phyloP scores from a whole-genome alignment of 2,329 filamentous ascomycete species.

The Magnaporthiopsis incrustans region DNA sequence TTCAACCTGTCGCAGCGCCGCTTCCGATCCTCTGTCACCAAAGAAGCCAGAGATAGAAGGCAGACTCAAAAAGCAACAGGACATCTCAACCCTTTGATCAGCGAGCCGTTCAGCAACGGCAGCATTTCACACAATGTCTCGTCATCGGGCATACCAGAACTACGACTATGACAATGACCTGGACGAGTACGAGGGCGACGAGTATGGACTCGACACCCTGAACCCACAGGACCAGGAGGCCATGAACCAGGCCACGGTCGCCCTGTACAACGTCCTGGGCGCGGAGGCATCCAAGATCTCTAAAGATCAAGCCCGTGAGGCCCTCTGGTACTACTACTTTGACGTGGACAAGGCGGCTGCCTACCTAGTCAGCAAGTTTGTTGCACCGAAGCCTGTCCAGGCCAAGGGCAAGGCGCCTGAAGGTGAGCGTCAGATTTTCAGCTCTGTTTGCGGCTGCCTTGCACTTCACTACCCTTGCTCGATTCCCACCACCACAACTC shows the following conservation, averaged over 20 bases:
- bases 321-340: slow-evolving; percentile 94
- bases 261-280: slow-evolving; percentile 60
- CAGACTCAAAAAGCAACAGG: background rate
- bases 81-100: background rate
- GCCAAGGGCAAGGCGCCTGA: slow-evolving; percentile 9
- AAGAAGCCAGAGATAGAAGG: background rate
- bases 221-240: slow-evolving; percentile 37
- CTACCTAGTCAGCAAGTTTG: slow-evolving; percentile 64
- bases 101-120: background rate
- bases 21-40: background rate
- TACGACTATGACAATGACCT: slow-evolving; percentile 43
- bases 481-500: background rate
- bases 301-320: slow-evolving; percentile 68
- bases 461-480: background rate
- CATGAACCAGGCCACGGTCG: slow-evolving; percentile 57
- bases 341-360: slow-evolving; percentile 78
- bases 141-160: slow-evolving; percentile 38
- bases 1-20: background rate
- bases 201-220: slow-evolving; percentile 36
- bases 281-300: slow-evolving; percentile 48
- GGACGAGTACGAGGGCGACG: slow-evolving; percentile 39
- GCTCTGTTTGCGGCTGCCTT: background rate
- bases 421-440: slow-evolving; percentile 15
- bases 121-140: slow-evolving; percentile 26
- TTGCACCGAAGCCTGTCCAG: slow-evolving; percentile 33